Base-by-base conservation (phyloP, 805 yeast genomes). In the Sungouiella blattae region DNA sequence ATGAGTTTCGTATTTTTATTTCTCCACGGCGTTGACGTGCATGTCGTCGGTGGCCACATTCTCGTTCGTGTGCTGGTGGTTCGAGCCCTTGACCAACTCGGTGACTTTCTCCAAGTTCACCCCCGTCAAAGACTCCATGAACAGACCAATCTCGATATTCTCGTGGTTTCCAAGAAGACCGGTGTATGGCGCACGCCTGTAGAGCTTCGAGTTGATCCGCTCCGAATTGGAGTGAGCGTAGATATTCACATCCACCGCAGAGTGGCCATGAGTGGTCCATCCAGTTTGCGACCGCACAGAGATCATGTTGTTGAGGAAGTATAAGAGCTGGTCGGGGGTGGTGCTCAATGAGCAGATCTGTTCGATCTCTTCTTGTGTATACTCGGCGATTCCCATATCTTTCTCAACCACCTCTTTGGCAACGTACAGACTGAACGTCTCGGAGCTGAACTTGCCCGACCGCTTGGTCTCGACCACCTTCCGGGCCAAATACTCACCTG, bases 251-350 rank as follows among this genome's bases (percentile, higher is more conserved):
- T 89, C 98, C 11, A 89, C 96, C 0, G 96, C 96, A 14, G 95
- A 81, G 59, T 89, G 98, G 20, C 97, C 98, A 52, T 87, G 95
- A 0, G 97, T 89, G 7, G 95, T 73, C 96, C 96, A 89, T n/a
- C 96, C 97, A 12, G 87, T 77, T 58, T 84, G 84, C 0, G 97
- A 87, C 44, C 95, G 76, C n/a, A 62, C 52, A 1, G 95, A 83
- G 8, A 87, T 74, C 74, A 89, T 74, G 36, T 79, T 71, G 52
- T 85, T 83, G 37, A 87, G 58, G 26, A 69, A 62, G 41, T 78
- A 78, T 16, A 77, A 42, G 8, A 83, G 55, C 2, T 40, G 49
- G 3, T 58, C 51, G 17, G 81, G 60, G 34, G 50, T 37, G 11
- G 33, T 12, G 4, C 44, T 20, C 14, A 43, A 33, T 6, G 42